These are phyloP conservation scores for Sphaerulina populicola DNA, from an alignment of 2,329 filamentous ascomycete species.

Conservation along the genomic window DNA sequence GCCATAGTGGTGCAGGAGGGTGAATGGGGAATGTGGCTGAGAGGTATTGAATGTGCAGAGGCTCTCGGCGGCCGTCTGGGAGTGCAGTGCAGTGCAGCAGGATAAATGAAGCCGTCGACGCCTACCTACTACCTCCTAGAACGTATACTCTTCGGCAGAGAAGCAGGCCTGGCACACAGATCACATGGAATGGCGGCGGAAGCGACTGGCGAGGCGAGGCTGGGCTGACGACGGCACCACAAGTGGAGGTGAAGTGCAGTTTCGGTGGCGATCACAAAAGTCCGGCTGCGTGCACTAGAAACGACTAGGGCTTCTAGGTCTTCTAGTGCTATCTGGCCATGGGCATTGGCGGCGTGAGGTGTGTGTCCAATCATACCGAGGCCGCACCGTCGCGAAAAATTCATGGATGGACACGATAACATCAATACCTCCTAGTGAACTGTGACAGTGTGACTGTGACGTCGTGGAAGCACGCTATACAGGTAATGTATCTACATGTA, in stretches of 20 bases:
- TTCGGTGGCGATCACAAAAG: background rate
- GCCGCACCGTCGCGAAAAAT: background rate
- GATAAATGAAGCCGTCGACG: no score
- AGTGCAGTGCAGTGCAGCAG: no score
- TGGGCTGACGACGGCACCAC: constrained; percentile 3
- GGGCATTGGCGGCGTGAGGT: background rate
- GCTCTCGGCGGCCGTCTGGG: no score
- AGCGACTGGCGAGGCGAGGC: constrained; percentile 1
- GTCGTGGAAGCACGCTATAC: background rate
- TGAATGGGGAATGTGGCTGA: background rate
- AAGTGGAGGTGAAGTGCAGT: constrained; percentile 5
- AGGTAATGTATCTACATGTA: no score
- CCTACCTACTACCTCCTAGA: no score
- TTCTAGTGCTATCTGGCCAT: background rate
- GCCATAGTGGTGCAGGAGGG: constrained; percentile 11
- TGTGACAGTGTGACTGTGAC: no score
- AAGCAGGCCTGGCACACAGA: no score
- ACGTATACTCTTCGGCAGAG: no score
- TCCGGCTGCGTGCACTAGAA: background rate
- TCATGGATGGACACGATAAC: constrained; percentile 3
- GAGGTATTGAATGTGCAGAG: no score
- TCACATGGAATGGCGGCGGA: no score
- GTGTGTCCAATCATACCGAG: background rate
- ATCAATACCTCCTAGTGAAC: no score
- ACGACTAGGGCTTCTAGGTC: no score